phyloP scores from a whole-genome alignment of 495 filamentous ascomycete species.

The Podospora appendiculata region DNA sequence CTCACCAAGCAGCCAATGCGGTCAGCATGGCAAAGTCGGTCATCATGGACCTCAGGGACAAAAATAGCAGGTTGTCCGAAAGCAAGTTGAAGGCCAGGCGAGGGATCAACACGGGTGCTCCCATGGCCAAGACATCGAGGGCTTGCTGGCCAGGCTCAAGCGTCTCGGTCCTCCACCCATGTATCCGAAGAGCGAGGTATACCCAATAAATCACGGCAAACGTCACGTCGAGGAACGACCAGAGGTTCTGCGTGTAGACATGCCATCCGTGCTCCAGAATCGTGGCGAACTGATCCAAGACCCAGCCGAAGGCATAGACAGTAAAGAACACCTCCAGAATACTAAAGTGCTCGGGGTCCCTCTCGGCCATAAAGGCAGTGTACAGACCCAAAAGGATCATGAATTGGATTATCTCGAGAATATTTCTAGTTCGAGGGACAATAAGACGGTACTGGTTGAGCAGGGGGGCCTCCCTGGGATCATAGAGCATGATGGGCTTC shows the following conservation, averaged over 20 bases:
- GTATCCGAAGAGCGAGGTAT: slow-evolving; percentile 54
- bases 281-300: slow-evolving; percentile 63
- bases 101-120: slow-evolving; percentile 62
- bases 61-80: slow-evolving; percentile 65
- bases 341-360: slow-evolving; percentile 41
- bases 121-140: slow-evolving; percentile 61
- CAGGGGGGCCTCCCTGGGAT: slow-evolving; percentile 54
- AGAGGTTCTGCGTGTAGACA: slow-evolving; percentile 70
- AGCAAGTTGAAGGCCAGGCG: slow-evolving; percentile 67
- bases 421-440: slow-evolving; percentile 60
- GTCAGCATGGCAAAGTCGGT: slow-evolving; percentile 60
- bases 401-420: slow-evolving; percentile 62
- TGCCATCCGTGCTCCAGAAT: slow-evolving; percentile 66
- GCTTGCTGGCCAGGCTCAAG: slow-evolving; percentile 42
- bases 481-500: slow-evolving; percentile 61
- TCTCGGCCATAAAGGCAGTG: slow-evolving; percentile 54
- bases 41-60: slow-evolving; percentile 69
- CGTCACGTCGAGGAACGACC: slow-evolving; percentile 68
- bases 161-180: slow-evolving; percentile 38
- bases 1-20: slow-evolving; percentile 51
- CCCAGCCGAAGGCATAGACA: slow-evolving; percentile 63
- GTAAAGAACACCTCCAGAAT: slow-evolving; percentile 51
- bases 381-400: slow-evolving; percentile 53
- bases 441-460: slow-evolving; percentile 71
- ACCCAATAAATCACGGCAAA: slow-evolving; percentile 54